Evolutionary conservation across 805 yeast species (phyloP).

Genomic region (Starmera quercuum): DNA sequence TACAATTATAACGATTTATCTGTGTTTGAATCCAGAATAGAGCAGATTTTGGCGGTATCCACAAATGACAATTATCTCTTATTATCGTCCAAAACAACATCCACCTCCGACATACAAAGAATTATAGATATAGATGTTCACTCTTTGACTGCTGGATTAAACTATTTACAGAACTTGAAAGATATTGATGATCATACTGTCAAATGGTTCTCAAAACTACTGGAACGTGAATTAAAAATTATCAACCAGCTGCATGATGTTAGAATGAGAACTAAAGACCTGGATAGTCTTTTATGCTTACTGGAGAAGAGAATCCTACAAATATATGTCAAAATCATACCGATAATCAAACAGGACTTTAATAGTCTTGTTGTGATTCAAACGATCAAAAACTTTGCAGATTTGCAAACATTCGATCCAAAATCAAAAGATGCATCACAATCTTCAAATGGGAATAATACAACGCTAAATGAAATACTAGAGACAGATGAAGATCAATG

Average conservation of each 20-base stretch:
- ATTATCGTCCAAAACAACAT: conserved; percentile 36
- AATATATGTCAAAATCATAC: conserved; percentile 30
- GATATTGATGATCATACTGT: conserved; percentile 39
- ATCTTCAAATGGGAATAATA: conserved; percentile 8
- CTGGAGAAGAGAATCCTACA: conserved; percentile 39
- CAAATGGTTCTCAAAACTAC: conserved; percentile 34
- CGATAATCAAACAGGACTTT: conserved; percentile 11
- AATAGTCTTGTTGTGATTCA: conserved; percentile 25
- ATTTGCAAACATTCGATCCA: conserved; percentile 20
- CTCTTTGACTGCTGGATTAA: conserved; percentile 48
- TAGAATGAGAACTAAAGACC: conserved; percentile 3
- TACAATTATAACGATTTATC: conserved; percentile 49
- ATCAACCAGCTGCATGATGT: background rate
- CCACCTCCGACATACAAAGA: conserved; percentile 27
- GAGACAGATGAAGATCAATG: conserved; percentile 28
- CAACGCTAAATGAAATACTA: conserved; percentile 6
- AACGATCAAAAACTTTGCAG: conserved; percentile 34
- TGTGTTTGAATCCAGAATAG: conserved; percentile 45
- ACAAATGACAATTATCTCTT: conserved; percentile 46
- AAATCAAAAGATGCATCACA: conserved; percentile 13
- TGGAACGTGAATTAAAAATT: conserved; percentile 5
- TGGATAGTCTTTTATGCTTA: conserved; percentile 24
- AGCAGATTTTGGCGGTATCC: conserved; percentile 56
- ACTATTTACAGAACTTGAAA: conserved; percentile 36
- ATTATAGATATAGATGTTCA: conserved; percentile 47